phyloP scores from a whole-genome alignment of 192 early-diverging fungal genomes.

The Podila minutissima region DNA sequence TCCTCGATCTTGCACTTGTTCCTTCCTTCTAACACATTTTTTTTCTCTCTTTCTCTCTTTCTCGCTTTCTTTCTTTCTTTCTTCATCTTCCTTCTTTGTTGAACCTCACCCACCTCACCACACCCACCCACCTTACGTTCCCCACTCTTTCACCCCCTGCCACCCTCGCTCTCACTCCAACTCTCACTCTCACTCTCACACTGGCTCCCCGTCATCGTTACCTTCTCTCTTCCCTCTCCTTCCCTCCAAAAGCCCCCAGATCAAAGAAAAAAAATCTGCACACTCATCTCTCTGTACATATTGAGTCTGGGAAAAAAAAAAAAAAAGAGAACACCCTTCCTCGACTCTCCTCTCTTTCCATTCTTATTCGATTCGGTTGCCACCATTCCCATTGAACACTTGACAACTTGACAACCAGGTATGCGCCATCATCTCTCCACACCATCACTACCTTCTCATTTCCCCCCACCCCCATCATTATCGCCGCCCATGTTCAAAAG shows the following conservation, averaged over 20 bases:
- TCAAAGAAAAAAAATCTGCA: not conserved
- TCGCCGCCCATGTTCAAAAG: too few species aligned
- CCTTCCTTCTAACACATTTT: not conserved
- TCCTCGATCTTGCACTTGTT: not conserved
- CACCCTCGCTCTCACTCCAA: not conserved
- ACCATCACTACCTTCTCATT: not conserved
- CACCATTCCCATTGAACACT: conserved; percentile 2
- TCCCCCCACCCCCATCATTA: not conserved
- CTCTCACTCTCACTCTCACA: not conserved
- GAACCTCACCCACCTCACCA: not conserved
- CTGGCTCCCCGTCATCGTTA: not conserved
- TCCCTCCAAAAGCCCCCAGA: not conserved
- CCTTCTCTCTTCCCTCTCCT: not conserved
- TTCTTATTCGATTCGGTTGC: conserved; percentile 1
- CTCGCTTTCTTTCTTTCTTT: not conserved
- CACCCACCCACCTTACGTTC: not conserved
- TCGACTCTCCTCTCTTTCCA: not conserved
- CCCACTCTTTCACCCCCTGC: not conserved
- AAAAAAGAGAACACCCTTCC: not conserved
- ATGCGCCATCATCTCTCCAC: not conserved
- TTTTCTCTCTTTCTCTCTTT: conserved; percentile 1
- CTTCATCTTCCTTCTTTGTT: not conserved
- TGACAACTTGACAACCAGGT: not conserved
- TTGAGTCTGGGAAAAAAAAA: not conserved
- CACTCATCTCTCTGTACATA: not conserved